phyloP scores from a whole-genome alignment of 1,284 basidiomycete species.

The Pseudozyma thailandica region DNA sequence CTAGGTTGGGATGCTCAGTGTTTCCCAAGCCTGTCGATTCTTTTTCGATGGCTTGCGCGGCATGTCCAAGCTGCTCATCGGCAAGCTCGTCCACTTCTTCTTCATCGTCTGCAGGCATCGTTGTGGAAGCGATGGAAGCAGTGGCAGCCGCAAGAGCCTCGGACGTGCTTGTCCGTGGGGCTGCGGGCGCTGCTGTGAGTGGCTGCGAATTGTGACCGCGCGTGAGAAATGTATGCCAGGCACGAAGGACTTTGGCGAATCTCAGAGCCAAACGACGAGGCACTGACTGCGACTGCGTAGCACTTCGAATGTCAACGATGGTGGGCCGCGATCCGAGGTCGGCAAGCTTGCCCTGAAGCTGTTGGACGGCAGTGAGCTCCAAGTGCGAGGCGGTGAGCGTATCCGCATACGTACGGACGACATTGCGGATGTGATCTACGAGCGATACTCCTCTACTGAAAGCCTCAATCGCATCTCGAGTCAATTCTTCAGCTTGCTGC shows the following conservation, averaged over 20 bases:
- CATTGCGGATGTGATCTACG: constrained; percentile 5
- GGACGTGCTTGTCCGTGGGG: neutral
- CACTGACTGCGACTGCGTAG: constrained; percentile 1
- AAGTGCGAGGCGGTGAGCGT: neutral
- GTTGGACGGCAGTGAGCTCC: constrained; percentile 2
- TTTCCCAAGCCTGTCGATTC: neutral
- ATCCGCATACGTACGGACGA: constrained; percentile 6
- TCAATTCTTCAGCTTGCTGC: constrained; percentile 1
- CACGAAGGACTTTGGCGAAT: constrained; percentile 1
- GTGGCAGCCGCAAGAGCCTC: neutral
- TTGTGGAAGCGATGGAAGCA: neutral
- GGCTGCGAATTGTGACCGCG: neutral
- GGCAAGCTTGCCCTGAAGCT: constrained; percentile 8
- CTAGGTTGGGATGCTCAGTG: neutral
- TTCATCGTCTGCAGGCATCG: neutral
- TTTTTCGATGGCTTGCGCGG: neutral
- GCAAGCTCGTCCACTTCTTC: neutral
- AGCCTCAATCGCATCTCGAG: neutral
- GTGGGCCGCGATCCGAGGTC: constrained; percentile 1
- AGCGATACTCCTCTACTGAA: constrained; percentile 8
- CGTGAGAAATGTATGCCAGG: constrained; percentile 1
- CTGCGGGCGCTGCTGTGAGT: neutral
- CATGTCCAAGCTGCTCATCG: neutral
- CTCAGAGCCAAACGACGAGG: constrained; percentile 5
- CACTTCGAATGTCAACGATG: constrained; percentile 3